Evolutionary conservation across 2,329 filamentous ascomycete genomes (phyloP).

Genomic region (Tolypocladium amazonense): DNA sequence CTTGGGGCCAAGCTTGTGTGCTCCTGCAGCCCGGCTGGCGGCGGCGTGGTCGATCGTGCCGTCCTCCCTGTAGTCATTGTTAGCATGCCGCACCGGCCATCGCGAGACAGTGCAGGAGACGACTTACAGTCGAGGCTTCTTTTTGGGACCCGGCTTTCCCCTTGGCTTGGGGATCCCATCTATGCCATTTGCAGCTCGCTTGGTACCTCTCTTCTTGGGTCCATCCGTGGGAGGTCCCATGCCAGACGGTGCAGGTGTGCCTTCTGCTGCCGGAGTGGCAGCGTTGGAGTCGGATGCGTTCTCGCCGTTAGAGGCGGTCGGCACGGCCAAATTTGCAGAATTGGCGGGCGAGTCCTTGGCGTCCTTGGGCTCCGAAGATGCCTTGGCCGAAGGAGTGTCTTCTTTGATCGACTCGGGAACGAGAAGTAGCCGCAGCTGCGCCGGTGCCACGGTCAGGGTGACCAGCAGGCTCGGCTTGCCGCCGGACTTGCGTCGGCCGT

Average conservation of each 20-base stretch:
- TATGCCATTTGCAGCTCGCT: constrained; percentile 54
- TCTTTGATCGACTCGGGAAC: constrained; percentile 31
- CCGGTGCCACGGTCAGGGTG: constrained; percentile 41
- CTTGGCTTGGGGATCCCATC: constrained; percentile 59
- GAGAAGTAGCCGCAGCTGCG: constrained; percentile 39
- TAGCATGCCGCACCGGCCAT: constrained; percentile 15
- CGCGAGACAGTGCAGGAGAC: constrained; percentile 1
- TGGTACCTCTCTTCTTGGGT: constrained; percentile 65
- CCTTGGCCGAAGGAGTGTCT: constrained; percentile 27
- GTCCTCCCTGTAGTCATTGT: constrained; percentile 40
- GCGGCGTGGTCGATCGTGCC: constrained; percentile 49
- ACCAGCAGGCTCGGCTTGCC: constrained; percentile 30
- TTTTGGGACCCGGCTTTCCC: constrained; percentile 91
- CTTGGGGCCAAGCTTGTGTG: constrained; percentile 87
- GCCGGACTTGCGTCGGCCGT: constrained; percentile 27
- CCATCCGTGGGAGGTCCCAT: constrained; percentile 53
- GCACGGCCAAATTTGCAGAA: constrained; percentile 26
- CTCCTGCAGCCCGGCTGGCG: constrained; percentile 36
- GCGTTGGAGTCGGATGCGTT: constrained; percentile 49
- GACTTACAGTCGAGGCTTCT: constrained; percentile 87
- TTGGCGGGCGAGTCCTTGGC: constrained; percentile 33
- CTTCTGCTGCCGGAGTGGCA: constrained; percentile 45
- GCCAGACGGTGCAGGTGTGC: constrained; percentile 41
- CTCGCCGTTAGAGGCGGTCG: constrained; percentile 37
- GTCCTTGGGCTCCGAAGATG: constrained; percentile 21